phyloP scores from a whole-genome alignment of 1,284 basidiomycete species.

The Austropuccinia psidii region DNA sequence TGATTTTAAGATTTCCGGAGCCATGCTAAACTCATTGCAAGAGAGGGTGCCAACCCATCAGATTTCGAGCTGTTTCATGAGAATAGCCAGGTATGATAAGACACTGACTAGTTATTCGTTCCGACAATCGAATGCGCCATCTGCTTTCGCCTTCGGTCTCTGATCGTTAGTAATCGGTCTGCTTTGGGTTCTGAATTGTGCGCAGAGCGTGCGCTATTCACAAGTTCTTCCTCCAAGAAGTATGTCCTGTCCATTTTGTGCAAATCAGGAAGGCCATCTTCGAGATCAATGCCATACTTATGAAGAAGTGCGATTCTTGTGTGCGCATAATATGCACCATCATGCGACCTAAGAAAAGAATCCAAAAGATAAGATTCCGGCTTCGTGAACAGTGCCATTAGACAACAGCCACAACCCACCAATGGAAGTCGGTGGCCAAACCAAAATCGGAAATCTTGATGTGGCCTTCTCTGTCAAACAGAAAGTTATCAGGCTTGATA shows the following conservation, averaged over 20 bases:
- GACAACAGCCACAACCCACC: slow-evolving; percentile 2
- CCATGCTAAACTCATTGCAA: slow-evolving; percentile 58
- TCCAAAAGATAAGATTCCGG: not conserved
- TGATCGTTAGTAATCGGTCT: slow-evolving; percentile 71
- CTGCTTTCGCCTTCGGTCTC: slow-evolving; percentile 81
- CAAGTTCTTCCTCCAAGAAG: slow-evolving; percentile 58
- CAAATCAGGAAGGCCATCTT: slow-evolving; percentile 60
- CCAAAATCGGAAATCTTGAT: slow-evolving; percentile 94
- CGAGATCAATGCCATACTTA: slow-evolving; percentile 90
- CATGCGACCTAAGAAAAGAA: slow-evolving; percentile 42
- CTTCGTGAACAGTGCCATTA: not conserved
- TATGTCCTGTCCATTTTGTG: slow-evolving; percentile 67
- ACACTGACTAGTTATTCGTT: slow-evolving; percentile 43
- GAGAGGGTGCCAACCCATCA: no score
- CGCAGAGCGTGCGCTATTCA: not conserved
- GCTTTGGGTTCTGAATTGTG: not conserved
- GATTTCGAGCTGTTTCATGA: no score
- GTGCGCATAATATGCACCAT: slow-evolving; percentile 68
- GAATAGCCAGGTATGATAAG: no score
- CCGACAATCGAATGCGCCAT: slow-evolving; percentile 41
- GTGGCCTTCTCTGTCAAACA: slow-evolving; percentile 86
- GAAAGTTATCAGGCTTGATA: slow-evolving; percentile 93
- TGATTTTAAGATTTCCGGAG: slow-evolving; percentile 82
- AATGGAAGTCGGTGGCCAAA: slow-evolving; percentile 60
- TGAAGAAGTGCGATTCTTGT: slow-evolving; percentile 77